Percentiles rank a stretch among this genome's conserved stretches.
phyloP scores from a whole-genome alignment of 345 rosid genomes.

The Sisymbrium irio region DNA sequence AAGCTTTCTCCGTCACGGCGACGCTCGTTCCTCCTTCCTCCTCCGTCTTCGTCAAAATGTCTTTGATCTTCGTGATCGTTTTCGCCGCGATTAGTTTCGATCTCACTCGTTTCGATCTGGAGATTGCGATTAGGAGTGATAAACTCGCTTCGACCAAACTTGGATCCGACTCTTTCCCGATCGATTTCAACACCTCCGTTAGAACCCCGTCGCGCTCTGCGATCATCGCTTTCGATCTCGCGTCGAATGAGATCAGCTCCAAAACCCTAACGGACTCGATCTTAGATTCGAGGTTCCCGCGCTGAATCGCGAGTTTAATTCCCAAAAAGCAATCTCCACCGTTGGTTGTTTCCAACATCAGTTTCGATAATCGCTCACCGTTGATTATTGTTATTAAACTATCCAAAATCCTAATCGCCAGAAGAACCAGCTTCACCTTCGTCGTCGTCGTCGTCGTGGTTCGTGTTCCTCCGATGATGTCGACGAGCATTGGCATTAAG shows the following conservation, averaged over 20 bases:
- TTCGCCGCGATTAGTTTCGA: slow-evolving; percentile 41
- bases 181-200: slow-evolving; percentile 40
- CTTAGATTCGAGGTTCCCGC: slow-evolving; percentile 46
- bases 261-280: slow-evolving; percentile 56
- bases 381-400: slow-evolving; percentile 31
- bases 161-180: slow-evolving; percentile 44
- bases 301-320: slow-evolving; percentile 47
- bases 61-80: slow-evolving; percentile 40
- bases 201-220: slow-evolving; percentile 60
- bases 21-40: slow-evolving; percentile 29
- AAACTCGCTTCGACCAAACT: slow-evolving; percentile 53
- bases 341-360: slow-evolving; percentile 36
- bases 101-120: slow-evolving; percentile 53
- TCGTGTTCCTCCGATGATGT: slow-evolving; percentile 34
- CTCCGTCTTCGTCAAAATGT: slow-evolving; percentile 32
- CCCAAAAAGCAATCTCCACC: slow-evolving; percentile 40
- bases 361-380: slow-evolving; percentile 35
- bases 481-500: slow-evolving; percentile 48
- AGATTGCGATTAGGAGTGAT: slow-evolving; percentile 52
- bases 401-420: slow-evolving; percentile 47
- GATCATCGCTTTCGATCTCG: slow-evolving; percentile 49
- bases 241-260: slow-evolving; percentile 53
- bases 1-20: slow-evolving; percentile 57
- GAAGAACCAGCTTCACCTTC: slow-evolving; percentile 37
- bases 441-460: slow-evolving; percentile 11